Evolutionary conservation across 495 filamentous ascomycete genomes (phyloP).

Genomic region (Hamigera avellanea): DNA sequence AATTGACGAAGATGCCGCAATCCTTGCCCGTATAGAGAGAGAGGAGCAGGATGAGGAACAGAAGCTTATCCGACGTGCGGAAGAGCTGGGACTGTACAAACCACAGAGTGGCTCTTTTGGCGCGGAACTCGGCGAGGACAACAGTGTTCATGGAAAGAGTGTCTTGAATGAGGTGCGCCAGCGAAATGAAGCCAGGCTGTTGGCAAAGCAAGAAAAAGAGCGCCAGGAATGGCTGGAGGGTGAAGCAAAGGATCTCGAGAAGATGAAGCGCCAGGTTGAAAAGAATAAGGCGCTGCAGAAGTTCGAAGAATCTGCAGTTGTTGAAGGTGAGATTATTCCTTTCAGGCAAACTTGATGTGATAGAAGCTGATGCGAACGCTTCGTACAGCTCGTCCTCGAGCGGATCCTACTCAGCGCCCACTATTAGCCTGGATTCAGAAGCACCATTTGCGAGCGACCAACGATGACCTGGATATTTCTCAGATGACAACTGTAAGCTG

Average conservation of each 20-base stretch:
- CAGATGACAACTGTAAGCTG: constrained; percentile 24
- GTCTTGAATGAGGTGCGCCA: constrained; percentile 36
- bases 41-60: constrained; percentile 35
- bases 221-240: constrained; percentile 33
- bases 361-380: not conserved
- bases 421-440: constrained; percentile 39
- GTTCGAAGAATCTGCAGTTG: constrained; percentile 24
- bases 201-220: constrained; percentile 37
- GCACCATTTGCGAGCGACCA: constrained; percentile 29
- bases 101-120: constrained; percentile 34
- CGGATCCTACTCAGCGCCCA: constrained; percentile 30
- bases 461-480: constrained; percentile 19
- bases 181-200: constrained; percentile 31
- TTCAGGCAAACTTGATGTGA: constrained; percentile 4
- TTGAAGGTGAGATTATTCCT: constrained; percentile 19
- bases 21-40: constrained; percentile 48
- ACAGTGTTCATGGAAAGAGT: constrained; percentile 32
- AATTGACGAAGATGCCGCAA: constrained; percentile 63
- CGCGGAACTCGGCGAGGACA: constrained; percentile 28
- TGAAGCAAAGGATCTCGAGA: constrained; percentile 27
- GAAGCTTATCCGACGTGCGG: constrained; percentile 30
- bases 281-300: constrained; percentile 41
- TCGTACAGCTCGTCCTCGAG: constrained; percentile 25
- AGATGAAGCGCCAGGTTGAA: constrained; percentile 25
- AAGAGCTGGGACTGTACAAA: constrained; percentile 38